Evolutionary conservation across 106 monocot species (phyloP).

Genomic region (Dendrobium huoshanense): DNA sequence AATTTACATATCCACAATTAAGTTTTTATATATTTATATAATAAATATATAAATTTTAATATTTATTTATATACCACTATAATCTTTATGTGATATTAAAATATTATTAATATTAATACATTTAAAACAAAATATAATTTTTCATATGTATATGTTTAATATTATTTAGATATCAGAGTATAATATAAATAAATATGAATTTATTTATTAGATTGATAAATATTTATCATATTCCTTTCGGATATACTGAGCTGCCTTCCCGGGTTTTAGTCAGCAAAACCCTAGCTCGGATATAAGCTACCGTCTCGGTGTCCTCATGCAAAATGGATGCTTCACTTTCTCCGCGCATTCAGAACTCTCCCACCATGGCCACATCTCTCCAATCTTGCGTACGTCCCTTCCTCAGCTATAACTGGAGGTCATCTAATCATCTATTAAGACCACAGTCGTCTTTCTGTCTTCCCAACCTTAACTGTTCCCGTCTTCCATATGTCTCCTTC

Average conservation of each 20-base stretch:
- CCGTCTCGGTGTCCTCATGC: not conserved
- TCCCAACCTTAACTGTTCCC: not conserved
- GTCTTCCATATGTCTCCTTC: not conserved
- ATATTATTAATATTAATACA: too few relatives aligned
- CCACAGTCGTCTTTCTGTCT: not conserved
- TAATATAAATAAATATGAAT: too few relatives aligned
- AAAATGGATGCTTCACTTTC: not conserved
- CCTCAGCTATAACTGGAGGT: constrained; percentile 8
- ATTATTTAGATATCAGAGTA: too few relatives aligned
- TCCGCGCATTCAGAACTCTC: not conserved
- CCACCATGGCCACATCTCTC: constrained; percentile 21
- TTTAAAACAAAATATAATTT: too few relatives aligned
- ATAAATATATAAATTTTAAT: too few relatives aligned
- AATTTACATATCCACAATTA: too few relatives aligned
- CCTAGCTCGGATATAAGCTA: not conserved
- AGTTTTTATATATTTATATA: too few relatives aligned
- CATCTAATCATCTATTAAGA: not conserved
- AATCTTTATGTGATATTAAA: too few relatives aligned
- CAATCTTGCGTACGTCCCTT: constrained; percentile 11
- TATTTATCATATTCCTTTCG: too few relatives aligned
- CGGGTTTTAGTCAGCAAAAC: not conserved
- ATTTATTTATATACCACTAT: too few relatives aligned
- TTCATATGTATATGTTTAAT: too few relatives aligned
- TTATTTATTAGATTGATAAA: too few relatives aligned
- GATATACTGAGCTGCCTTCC: not conserved